Evolutionary conservation across 73 alveolate genomes (phyloP).

Genomic region (Stentor roeselii): DNA sequence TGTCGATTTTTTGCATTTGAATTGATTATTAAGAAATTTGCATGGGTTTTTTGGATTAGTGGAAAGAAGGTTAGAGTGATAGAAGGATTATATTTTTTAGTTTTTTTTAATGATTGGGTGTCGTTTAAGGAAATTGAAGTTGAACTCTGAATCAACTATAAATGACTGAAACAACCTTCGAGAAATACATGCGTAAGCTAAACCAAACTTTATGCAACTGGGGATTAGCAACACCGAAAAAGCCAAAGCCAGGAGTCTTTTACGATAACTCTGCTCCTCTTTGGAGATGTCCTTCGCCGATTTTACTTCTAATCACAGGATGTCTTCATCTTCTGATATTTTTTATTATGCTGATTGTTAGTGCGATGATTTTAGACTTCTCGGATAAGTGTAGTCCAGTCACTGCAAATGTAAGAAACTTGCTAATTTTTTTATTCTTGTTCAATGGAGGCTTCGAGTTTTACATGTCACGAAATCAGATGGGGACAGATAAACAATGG

Average conservation of each 20-base stretch:
- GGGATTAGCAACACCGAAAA: not conserved
- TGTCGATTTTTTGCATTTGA: not conserved
- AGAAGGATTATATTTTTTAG: no score
- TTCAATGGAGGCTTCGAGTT: not conserved
- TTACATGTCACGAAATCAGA: not conserved
- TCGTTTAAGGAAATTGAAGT: no score
- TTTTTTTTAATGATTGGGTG: no score
- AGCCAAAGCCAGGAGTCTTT: not conserved
- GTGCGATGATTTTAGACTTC: not conserved
- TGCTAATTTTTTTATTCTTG: not conserved
- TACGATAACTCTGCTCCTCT: constrained; percentile 8
- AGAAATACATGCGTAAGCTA: not conserved
- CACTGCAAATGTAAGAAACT: not conserved
- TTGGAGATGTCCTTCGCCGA: constrained; percentile 16
- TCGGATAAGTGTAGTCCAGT: not conserved
- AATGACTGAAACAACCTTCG: constrained; percentile 17
- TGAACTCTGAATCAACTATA: no score
- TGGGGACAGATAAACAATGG: constrained; percentile 24
- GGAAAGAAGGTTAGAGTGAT: no score
- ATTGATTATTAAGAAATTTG: no score
- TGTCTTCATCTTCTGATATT: not conserved
- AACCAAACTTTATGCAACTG: constrained; percentile 4
- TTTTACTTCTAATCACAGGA: not conserved
- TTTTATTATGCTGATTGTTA: not conserved
- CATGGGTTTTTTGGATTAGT: no score